Evolutionary conservation across 805 yeast species (phyloP), one percentile per base, ranked within the genome.

Genomic region (Lachancea waltii): DNA sequence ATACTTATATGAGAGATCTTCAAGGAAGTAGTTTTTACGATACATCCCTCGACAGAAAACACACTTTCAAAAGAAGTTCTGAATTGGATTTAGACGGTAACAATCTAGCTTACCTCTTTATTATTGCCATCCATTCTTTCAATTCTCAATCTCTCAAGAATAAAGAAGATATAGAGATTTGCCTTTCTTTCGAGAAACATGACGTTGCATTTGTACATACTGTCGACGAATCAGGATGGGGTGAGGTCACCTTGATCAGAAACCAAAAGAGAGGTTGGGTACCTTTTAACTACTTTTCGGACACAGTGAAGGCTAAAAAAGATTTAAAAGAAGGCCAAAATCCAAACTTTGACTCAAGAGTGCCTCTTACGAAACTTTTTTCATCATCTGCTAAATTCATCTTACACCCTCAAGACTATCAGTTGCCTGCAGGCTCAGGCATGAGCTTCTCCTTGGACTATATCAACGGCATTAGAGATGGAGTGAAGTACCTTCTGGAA

Each of bases 161-260:
- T 8, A 72, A 71, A 33, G 74, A 79, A 19, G 90, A 82, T 53
- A 72, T 80, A 5, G 72, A 85, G 0, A 79, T 83, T 29, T 84
- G 94, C 56, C 64, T 84, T 7, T 78, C 87, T 0, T 84, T 84
- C 55, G 72, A 73, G 16, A 75, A 74, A 45, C 73, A 75, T 45
- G 92, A 81, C 49, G 63, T 80, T 34, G 89, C 85, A 0, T 84
- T 82, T 58, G 84, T 84, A 4, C 87, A 82, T 51, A 73, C 83
- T 6, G 74, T 82, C 16, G 92, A 83, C 56, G 80, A 79, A 38
- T 78, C 86, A 15, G 94, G 92, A 0, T 84, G 94, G 94, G 90
- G 89, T 43, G 94, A 84, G 56, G 92, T 83, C 2, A 83, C 89
- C 0, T 53, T 82, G 26, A 60, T 83, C 7, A 78, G 75, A 40